phyloP scores from a whole-genome alignment of 1,139 yeast species.

The Debaryomyces subglobosus region DNA sequence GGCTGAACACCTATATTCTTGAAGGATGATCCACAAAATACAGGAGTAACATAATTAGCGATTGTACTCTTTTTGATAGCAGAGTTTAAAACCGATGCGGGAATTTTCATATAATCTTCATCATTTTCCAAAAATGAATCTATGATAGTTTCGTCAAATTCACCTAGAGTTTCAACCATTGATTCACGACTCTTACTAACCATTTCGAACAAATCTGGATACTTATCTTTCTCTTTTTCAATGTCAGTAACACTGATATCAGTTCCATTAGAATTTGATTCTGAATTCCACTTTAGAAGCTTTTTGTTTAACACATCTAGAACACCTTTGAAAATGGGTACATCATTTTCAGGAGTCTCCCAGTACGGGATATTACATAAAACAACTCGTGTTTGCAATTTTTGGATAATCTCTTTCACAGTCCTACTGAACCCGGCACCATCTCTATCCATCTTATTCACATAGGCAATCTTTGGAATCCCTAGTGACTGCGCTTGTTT shows the following conservation, averaged over 20 bases:
- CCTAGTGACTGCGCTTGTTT: slow-evolving; percentile 70
- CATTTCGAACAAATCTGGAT: slow-evolving; percentile 48
- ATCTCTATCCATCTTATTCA: slow-evolving; percentile 94
- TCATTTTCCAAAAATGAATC: slow-evolving; percentile 75
- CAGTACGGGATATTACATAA: slow-evolving; percentile 82
- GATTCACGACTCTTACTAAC: slow-evolving; percentile 67
- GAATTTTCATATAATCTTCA: slow-evolving; percentile 68
- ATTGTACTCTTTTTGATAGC: slow-evolving; percentile 71
- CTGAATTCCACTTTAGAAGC: slow-evolving; percentile 61
- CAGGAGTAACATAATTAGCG: slow-evolving; percentile 65
- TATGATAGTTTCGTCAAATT: slow-evolving; percentile 73
- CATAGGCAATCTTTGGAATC: slow-evolving; percentile 76
- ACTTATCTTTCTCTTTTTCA: slow-evolving; percentile 25
- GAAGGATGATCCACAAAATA: slow-evolving; percentile 92
- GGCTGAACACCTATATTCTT: slow-evolving; percentile 95
- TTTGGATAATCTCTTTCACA: slow-evolving; percentile 79
- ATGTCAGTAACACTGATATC: slow-evolving; percentile 54
- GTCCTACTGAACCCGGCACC: slow-evolving; percentile 96
- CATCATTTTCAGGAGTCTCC: slow-evolving; percentile 32
- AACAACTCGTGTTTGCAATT: slow-evolving; percentile 73
- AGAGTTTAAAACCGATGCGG: slow-evolving; percentile 49
- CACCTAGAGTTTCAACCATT: slow-evolving; percentile 81
- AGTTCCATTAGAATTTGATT: slow-evolving; percentile 54
- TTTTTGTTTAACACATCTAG: slow-evolving; percentile 76
- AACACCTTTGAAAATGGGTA: slow-evolving; percentile 69